Evolutionary conservation across 1,284 basidiomycete species (phyloP), one percentile per base, ranked within the genome.

Genomic region (Veloboletus limbatus): DNA sequence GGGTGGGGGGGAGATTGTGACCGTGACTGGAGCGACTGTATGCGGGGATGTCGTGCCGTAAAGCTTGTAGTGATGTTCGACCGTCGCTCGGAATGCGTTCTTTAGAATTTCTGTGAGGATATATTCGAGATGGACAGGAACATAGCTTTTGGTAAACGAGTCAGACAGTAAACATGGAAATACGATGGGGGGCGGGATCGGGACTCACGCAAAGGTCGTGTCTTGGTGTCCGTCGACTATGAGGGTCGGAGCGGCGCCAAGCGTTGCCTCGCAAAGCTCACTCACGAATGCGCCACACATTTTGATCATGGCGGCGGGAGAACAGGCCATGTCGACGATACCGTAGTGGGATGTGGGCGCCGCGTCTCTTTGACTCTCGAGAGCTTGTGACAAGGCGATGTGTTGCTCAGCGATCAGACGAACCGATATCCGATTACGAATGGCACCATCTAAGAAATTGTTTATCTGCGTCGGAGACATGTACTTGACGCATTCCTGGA

Each of bases 371-470:
- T 67, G 60, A 18, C 31, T 62, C 40, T 69, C 63, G 42, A 90
- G 66, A 2, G 82, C 81, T 42, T 78, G 77, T 3, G 88, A 88
- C 17, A 95, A 73, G 2, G 90, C 84, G 31, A 96, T 85, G 61
- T 96, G 93, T 61, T 96, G 93, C 63, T 96, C 92, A 33, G 92
- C 93, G 53, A 95, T 92, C 43, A 96, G 73, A 16, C 92, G 85
- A 24, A 95, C 85, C 25, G 88, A 89, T 47, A 95, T 92, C 34
- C 92, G 82, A 56, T 85, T 91, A 25, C 86, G 84, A 58, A 96
- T 93, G 16, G 90, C 85, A 20, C 82, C 82, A 60, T 96, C 88
- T 25, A 96, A 69, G 63, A 95, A 96, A 40, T 76, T 73, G 58
- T 79, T 83, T 49, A 92, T 85, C 55, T 89, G 81, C 18, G 75